Evolutionary conservation across 2,329 filamentous ascomycete species (phyloP).

Genomic region (Endothia cerciana): DNA sequence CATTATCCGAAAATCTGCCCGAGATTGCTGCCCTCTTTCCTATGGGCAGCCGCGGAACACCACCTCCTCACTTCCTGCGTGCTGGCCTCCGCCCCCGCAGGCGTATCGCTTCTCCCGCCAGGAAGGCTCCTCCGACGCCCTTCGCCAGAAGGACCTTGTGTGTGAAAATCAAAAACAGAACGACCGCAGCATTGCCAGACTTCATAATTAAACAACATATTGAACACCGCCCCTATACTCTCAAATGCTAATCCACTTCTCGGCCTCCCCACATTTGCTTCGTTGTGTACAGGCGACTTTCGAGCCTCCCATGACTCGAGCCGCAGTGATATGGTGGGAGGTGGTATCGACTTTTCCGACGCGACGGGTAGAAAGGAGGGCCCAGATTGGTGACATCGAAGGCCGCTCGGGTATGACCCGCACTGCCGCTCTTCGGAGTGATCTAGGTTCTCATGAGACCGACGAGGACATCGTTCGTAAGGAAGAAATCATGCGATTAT

Average conservation of each 20-base stretch:
- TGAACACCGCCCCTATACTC: constrained; percentile 43
- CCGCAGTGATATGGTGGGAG: constrained; percentile 25
- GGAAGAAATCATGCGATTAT: constrained; percentile 31
- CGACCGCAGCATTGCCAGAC: constrained; percentile 29
- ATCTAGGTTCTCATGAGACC: constrained; percentile 26
- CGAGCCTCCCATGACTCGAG: constrained; percentile 20
- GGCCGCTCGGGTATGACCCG: constrained; percentile 21
- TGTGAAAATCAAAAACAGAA: constrained; percentile 17
- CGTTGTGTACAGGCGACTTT: constrained; percentile 28
- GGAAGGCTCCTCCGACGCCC: constrained; percentile 20
- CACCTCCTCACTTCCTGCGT: constrained; percentile 12
- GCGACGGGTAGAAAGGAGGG: constrained; percentile 20
- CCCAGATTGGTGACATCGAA: constrained; percentile 21
- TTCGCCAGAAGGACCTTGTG: constrained; percentile 26
- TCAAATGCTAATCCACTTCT: constrained; percentile 31
- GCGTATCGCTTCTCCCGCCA: constrained; percentile 7
- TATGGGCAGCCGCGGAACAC: constrained; percentile 23
- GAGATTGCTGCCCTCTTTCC: constrained; percentile 27
- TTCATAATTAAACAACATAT: constrained; percentile 55
- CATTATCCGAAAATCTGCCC: constrained; percentile 30
- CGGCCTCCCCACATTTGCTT: constrained; percentile 24
- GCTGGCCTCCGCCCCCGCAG: constrained; percentile 14
- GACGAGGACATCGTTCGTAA: constrained; percentile 30
- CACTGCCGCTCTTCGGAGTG: constrained; percentile 20
- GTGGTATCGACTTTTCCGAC: constrained; percentile 27